Percentiles rank a stretch among this genome's conserved stretches.
Evolutionary conservation across 2,329 filamentous ascomycete genomes (phyloP).

Genomic region (Furcasterigmium sp.): DNA sequence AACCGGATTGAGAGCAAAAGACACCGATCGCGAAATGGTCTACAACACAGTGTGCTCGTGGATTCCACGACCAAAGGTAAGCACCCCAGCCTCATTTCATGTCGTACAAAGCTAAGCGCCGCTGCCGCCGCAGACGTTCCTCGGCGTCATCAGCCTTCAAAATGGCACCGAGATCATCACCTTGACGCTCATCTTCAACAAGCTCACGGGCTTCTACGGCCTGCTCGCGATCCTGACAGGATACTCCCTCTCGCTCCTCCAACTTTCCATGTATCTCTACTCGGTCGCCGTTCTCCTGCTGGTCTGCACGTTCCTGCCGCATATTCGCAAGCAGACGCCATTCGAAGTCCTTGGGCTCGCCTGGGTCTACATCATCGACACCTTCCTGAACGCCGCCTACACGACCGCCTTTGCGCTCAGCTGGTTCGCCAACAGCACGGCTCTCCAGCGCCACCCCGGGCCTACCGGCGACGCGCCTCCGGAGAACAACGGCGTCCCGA

Average conservation of each 20-base stretch:
- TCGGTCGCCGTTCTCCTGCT: conserved; percentile 66
- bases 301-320: conserved; percentile 66
- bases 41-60: conserved; percentile 13
- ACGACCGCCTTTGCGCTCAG: conserved; percentile 75
- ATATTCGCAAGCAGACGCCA: conserved; percentile 73
- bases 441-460: conserved; percentile 13
- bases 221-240: conserved; percentile 85
- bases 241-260: conserved; percentile 73
- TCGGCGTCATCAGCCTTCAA: conserved; percentile 80
- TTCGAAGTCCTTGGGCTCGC: conserved; percentile 77
- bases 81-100: not conserved
- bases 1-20: not conserved
- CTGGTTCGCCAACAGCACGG: conserved; percentile 72
- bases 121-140: conserved; percentile 60
- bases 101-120: not conserved
- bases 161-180: conserved; percentile 83
- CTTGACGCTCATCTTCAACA: conserved; percentile 82
- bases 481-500: conserved; percentile 8
- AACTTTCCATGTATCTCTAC: conserved; percentile 90
- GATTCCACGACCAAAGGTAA: conserved; percentile 22
- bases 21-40: conserved; percentile 3
- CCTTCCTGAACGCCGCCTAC: conserved; percentile 74
- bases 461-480: conserved; percentile 8
- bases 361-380: conserved; percentile 82
- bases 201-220: conserved; percentile 85